Conservation (phyloP, 2,329 filamentous ascomycete species). For the Fusarium austroafricanum region DNA sequence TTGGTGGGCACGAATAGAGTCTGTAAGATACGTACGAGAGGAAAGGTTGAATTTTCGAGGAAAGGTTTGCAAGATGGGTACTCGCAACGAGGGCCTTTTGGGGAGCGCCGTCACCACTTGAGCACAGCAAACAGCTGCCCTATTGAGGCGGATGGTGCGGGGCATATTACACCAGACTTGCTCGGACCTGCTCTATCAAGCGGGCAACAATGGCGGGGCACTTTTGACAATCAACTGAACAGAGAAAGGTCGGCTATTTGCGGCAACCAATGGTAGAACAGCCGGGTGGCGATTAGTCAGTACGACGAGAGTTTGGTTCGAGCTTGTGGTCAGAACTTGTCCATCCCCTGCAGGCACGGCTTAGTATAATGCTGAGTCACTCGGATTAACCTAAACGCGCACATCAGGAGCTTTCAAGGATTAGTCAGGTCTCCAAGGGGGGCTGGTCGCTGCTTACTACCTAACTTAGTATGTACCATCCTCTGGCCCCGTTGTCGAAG, state of each 20-base stretch:
- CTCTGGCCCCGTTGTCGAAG: conserved; percentile 25
- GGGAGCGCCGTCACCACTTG: conserved; percentile 38
- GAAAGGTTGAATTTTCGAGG: conserved; percentile 27
- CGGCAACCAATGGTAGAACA: conserved; percentile 47
- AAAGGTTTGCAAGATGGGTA: conserved; percentile 34
- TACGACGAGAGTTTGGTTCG: conserved; percentile 13
- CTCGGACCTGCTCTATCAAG: conserved; percentile 45
- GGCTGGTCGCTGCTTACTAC: conserved; percentile 7
- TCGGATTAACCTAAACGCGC: conserved; percentile 26
- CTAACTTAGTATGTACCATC: too few relatives aligned
- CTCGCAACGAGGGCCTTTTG: conserved; percentile 42
- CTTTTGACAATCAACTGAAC: conserved; percentile 17
- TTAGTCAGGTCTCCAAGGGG: conserved; percentile 33
- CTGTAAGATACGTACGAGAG: conserved; percentile 62
- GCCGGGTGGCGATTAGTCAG: conserved; percentile 41
- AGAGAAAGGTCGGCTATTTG: conserved; percentile 43
- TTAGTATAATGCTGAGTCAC: not conserved
- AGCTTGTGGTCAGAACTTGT: conserved; percentile 2
- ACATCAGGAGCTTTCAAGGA: not conserved
- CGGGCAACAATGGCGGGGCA: conserved; percentile 46
- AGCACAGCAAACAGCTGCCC: conserved; percentile 45
- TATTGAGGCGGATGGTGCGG: conserved; percentile 57
- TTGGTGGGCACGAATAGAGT: conserved; percentile 67
- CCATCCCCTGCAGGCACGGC: not conserved
- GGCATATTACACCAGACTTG: conserved; percentile 54